Evolutionary conservation across 2,329 filamentous ascomycete species (phyloP), one percentile per base, ranked within the genome.

Genomic region (Penicillium decumbens): DNA sequence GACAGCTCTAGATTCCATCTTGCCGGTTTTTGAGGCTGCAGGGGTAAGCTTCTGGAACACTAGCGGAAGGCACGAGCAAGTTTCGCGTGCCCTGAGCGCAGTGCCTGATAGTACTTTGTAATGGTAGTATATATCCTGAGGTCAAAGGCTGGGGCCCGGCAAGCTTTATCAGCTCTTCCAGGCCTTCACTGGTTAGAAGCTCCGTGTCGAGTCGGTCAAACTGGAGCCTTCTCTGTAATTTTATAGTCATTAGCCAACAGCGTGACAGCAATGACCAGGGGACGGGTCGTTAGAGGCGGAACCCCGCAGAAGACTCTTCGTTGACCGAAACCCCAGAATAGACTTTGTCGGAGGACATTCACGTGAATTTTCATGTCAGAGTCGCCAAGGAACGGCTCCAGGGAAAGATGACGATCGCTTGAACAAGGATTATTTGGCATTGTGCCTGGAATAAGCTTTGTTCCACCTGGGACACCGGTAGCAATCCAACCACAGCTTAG

Each of bases 41-140:
- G 51, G 51, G 52, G 54, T 28, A 25, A 24, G 20, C 40, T 52
- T 55, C 47, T 54, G 49, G 52, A 55, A 55, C 47, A 30, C 44
- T 50, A 57, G 42, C 41, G 47, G 47, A 50, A 55, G 49, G 50
- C 46, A 39, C 44, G 41, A 44, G 43, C 33, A 43, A 27, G 30
- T 42, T 49, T 54, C 40, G 40, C 40, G 45, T 40, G 32, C 8
- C 5, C 32, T 33, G n/a, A 33, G 25, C 8, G 20, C 20, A 23
- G 20, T 23, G 20, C 20, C 20, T 23, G 20, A 23, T 23, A 23
- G 20, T 23, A 23, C 20, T 23, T 23, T 23, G 20, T 23, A 23
- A 3, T 23, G 4, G 20, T 23, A 23, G 20, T 4, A 4, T 23
- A 23, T 23, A 23, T 23, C 20, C 20, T 4, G 20, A 23, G 15